Conservation (phyloP, 2,329 filamentous ascomycete genomes). For the Whalleya microplaca region DNA sequence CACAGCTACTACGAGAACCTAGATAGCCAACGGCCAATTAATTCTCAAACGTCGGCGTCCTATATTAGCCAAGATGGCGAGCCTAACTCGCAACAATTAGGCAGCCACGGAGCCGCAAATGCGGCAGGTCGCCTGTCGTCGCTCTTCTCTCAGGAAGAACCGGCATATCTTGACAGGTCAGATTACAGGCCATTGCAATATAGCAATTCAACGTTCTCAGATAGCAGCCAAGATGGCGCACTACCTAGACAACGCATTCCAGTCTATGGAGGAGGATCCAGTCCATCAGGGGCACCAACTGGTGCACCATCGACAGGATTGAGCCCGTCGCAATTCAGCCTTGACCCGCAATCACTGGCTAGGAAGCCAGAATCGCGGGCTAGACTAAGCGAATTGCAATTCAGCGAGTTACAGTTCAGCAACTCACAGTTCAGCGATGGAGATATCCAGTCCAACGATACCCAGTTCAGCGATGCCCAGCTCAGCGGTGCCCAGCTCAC, state of each 20-base stretch:
- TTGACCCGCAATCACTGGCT: neutral
- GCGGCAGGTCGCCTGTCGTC: neutral
- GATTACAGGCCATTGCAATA: neutral
- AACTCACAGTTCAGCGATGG: too few relatives aligned
- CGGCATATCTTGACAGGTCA: neutral
- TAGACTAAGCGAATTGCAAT: neutral
- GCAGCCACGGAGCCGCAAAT: neutral
- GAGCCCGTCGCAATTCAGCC: neutral
- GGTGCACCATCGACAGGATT: neutral
- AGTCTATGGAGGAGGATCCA: neutral
- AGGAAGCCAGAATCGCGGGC: neutral
- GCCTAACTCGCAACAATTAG: constrained; percentile 1
- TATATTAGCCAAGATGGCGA: neutral
- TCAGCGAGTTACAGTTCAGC: too few relatives aligned
- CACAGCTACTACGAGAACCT: constrained; percentile 6
- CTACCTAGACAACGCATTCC: constrained; percentile 5
- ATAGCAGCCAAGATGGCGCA: neutral
- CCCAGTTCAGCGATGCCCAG: too few relatives aligned
- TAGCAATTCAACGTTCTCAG: too few relatives aligned
- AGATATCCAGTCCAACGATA: too few relatives aligned
- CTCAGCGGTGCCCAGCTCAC: too few relatives aligned
- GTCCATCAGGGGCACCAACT: neutral
- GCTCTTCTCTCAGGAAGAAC: constrained; percentile 1
- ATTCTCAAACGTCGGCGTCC: neutral
- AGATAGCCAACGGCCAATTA: constrained; percentile 5